These are phyloP conservation scores for Corylus avellana DNA, from an alignment of 306 rosid species.

Conservation along the genomic window DNA sequence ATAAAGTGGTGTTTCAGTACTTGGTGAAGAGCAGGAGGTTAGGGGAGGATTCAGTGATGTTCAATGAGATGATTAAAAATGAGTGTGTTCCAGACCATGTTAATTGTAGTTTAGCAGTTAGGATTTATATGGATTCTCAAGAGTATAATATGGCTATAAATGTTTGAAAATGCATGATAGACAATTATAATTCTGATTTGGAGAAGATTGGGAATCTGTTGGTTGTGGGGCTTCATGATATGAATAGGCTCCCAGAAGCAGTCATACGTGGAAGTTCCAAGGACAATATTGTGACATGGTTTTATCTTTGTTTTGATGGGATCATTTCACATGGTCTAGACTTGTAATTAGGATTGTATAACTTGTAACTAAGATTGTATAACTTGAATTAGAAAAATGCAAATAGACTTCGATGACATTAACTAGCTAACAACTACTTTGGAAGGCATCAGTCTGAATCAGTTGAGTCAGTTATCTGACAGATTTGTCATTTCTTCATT, in stretches of 20 bases:
- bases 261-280: constrained; percentile 22
- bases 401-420: background rate
- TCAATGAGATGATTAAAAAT: constrained; percentile 65
- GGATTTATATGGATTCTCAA: constrained; percentile 42
- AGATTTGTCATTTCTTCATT: background rate
- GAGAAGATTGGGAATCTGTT: constrained; percentile 53
- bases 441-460: background rate
- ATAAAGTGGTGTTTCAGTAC: constrained; percentile 52
- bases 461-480: background rate
- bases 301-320: background rate
- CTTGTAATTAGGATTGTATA: background rate
- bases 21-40: constrained; percentile 48
- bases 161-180: constrained; percentile 59
- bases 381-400: background rate
- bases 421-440: background rate
- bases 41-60: constrained; percentile 44
- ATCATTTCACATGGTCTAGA: background rate
- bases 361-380: background rate
- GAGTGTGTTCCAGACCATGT: constrained; percentile 57
- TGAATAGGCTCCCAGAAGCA: constrained; percentile 51
- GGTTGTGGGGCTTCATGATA: constrained; percentile 49
- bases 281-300: background rate
- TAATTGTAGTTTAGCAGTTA: constrained; percentile 54
- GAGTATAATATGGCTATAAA: constrained; percentile 50
- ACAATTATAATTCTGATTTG: constrained; percentile 43